A percentile compares a stretch with the other conserved stretches of the same genome.
Evolutionary conservation across 129 eudicot species (phyloP).

Genomic region (Artemisia argyi): DNA sequence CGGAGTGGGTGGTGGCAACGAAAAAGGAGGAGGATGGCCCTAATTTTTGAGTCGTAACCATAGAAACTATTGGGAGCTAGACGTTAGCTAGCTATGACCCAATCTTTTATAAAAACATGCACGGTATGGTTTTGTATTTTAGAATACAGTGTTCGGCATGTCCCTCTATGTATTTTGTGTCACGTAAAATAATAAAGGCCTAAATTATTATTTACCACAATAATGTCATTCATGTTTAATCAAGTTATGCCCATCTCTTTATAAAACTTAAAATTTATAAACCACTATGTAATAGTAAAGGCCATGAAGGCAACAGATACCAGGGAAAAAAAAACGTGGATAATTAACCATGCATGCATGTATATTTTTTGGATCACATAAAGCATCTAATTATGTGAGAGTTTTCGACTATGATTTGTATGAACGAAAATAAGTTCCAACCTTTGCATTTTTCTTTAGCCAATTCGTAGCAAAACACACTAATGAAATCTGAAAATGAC

Average conservation of each 20-base stretch:
- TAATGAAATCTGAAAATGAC: not conserved
- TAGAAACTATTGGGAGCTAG: not conserved
- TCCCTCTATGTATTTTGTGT: constrained; percentile 2
- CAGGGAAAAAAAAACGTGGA: too few species aligned
- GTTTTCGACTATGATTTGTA: too few species aligned
- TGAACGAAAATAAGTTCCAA: not conserved
- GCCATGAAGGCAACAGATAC: too few species aligned
- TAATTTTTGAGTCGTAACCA: not conserved
- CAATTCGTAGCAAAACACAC: too few species aligned
- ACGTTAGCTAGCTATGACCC: not conserved
- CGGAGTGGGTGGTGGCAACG: not conserved
- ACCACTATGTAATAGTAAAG: too few species aligned
- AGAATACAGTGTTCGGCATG: not conserved
- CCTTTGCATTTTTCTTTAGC: too few species aligned
- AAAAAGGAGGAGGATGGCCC: not conserved
- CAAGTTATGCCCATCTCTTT: not conserved
- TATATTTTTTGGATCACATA: too few species aligned
- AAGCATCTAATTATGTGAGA: too few species aligned
- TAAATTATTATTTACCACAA: not conserved
- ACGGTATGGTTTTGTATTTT: not conserved
- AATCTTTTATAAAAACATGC: not conserved
- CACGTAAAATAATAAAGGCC: not conserved
- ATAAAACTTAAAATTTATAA: not conserved
- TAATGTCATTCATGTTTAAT: not conserved
- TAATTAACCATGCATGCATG: not conserved